Evolutionary conservation across 2,329 filamentous ascomycete species (phyloP), one percentile per base, ranked within the genome.

Genomic region (Aciculosporium take): DNA sequence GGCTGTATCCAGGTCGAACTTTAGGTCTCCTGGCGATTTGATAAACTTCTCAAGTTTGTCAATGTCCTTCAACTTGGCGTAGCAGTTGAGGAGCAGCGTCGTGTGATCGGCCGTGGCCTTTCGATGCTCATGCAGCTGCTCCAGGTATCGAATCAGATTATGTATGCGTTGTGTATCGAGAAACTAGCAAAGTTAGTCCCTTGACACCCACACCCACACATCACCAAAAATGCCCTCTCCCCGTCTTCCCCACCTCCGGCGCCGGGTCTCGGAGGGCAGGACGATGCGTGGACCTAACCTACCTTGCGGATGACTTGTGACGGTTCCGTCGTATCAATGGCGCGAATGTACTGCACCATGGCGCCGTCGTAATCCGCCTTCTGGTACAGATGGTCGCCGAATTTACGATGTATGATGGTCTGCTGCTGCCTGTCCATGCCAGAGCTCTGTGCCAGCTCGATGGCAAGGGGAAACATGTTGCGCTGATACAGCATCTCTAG

Each of bases 291-390:
- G 12, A 17, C 15, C 6, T 10, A 8, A 15, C 52, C 39, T 55
- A 84, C 82, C 67, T 94, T 95, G 52, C 89, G 76, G 54, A 96
- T 95, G 36, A 96, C 86, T 55, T 95, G 89, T 2, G 89, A 95
- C 6, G 89, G 89, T 53, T 96, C 89, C 0, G 89, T 96, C 45
- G 85, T 91, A 56, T 95, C 88, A 45, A 98, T 95, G 0, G 93
- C 89, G 51, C 86, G 83, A 47, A 98, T 78, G 56, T 98, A 98
- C 59, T 96, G 91, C 53, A 93, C 82, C 93, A 98, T 98, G n/a
- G 93, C 88, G 6, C 84, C 91, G 55, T 98, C 91, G 55, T 89
- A 98, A 55, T 95, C 88, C 4, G 84, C 86, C 54, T 94, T 94
- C 49, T 93, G 85, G 54, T 98, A 96, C 3, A 96, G 63, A 53